Base-by-base conservation (phyloP, 768 basidiomycete species). In the Galerina sulciceps region DNA sequence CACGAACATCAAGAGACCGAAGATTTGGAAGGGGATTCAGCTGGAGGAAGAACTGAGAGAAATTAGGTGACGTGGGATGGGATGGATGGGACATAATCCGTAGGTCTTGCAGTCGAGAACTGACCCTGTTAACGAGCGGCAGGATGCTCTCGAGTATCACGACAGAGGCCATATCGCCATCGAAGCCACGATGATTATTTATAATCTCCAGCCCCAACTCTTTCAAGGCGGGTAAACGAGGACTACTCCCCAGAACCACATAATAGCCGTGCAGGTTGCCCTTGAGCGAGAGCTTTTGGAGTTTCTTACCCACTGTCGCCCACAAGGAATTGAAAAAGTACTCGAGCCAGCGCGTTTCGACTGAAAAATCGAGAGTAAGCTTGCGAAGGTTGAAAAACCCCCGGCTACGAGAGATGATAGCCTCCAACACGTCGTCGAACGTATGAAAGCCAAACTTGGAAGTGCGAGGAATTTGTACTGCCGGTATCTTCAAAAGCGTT, bases 191-290 rank as follows among this genome's bases (percentile, higher is more conserved):
- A 42, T 73, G 65, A 54, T 75, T 72, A 43, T 75, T 65, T 1
- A 73, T 73, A 49, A 81, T 75, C 55, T 80, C 79, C 31, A 83
- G 46, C 18, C 70, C 66, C 22, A 82, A 67, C n/a, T 74, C 68
- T 58, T 71, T 64, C 26, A 55, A 31, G 22, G 31, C 45, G 6
- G 34, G 18, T 13, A 46, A 15, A 4, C 36, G 22, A 46, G 53
- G 44, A 6, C 43, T 20, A 23, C 44, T 47, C 1, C 64, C 66
- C 2, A 74, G 63, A 11, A 81, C 59, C 8, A 68, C 65, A 35
- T 67, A 68, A 53, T 76, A 73, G 4, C 70, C 72, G 36, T 72
- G 68, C 6, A 77, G 64, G 46, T 76, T 72, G 31, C 77, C 76
- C 6, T 72, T 71, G 10, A 82, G 59, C 10, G 73, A 74, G 5